Percentiles rank a stretch among this genome's conserved stretches.
These are phyloP conservation scores for Laetiporus sulphureus DNA, from an alignment of 1,284 basidiomycete species.

Conservation along the genomic window DNA sequence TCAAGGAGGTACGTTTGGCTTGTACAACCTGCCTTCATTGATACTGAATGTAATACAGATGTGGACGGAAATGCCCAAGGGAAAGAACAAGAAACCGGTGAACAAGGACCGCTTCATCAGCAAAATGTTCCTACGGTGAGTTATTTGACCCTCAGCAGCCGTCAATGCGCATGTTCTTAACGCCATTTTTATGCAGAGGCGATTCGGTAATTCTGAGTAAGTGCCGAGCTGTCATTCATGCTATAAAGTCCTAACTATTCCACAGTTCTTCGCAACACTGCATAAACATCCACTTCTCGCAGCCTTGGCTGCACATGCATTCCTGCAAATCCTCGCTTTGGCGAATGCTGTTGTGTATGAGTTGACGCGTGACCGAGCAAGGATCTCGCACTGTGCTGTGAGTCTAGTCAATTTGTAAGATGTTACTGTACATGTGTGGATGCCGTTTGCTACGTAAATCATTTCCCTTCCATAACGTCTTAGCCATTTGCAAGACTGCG, in stretches of 20 bases:
- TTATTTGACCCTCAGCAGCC: constrained; percentile 7
- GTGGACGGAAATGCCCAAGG: constrained; percentile 99
- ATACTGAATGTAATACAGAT: constrained; percentile 46
- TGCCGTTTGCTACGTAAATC: too few species aligned
- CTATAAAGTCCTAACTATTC: too few species aligned
- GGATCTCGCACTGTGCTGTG: too few species aligned
- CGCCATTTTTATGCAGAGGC: constrained; percentile 46
- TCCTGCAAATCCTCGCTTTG: too few species aligned
- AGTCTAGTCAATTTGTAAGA: too few species aligned
- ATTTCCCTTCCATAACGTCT: too few species aligned
- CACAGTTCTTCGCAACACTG: constrained; percentile 82
- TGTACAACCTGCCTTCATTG: not conserved
- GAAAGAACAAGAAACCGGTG: constrained; percentile 97
- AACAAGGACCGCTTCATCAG: constrained; percentile 99
- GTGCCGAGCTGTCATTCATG: too few species aligned
- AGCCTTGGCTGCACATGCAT: too few species aligned
- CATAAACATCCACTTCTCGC: constrained; percentile 33
- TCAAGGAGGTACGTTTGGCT: constrained; percentile 72
- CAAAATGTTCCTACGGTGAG: constrained; percentile 89
- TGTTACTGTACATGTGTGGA: too few species aligned
- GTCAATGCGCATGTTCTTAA: not conserved
- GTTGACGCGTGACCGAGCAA: too few species aligned
- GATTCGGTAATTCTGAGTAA: constrained; percentile 93
- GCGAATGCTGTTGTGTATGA: not conserved
- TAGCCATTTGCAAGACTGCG: too few species aligned